phyloP scores from a whole-genome alignment of 2,329 filamentous ascomycete species.

The Colletotrichum musae region DNA sequence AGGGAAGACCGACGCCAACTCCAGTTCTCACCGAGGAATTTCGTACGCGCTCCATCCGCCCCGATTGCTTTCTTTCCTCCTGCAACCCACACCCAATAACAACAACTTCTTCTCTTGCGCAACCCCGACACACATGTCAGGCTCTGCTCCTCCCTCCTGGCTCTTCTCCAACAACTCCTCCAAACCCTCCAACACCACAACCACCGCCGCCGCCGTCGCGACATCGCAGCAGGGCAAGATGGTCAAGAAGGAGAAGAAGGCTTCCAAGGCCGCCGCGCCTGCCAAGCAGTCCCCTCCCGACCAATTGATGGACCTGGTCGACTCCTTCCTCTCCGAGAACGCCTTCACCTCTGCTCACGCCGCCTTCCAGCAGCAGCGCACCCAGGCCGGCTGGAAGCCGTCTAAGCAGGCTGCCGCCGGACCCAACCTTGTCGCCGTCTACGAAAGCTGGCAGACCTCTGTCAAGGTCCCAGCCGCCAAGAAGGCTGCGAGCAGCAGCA shows the following conservation, averaged over 20 bases:
- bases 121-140: constrained; percentile 50
- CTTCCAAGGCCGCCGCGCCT: constrained; percentile 37
- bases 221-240: constrained; percentile 46
- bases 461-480: constrained; percentile 42
- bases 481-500: constrained; percentile 40
- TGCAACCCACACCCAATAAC: too few relatives aligned
- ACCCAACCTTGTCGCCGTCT: constrained; percentile 61
- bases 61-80: constrained; percentile 11
- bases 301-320: constrained; percentile 77
- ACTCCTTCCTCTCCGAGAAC: constrained; percentile 75
- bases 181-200: constrained; percentile 40
- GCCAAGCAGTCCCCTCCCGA: constrained; percentile 61
- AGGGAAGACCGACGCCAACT: constrained; percentile 31
- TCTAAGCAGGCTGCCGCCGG: constrained; percentile 46
- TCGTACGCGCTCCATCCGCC: not conserved
- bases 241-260: constrained; percentile 51
- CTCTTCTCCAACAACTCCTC: constrained; percentile 59
- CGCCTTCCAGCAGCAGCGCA: constrained; percentile 75
- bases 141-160: constrained; percentile 56
- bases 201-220: constrained; percentile 21
- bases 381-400: constrained; percentile 64
- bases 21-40: constrained; percentile 29
- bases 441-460: constrained; percentile 63
- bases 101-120: too few relatives aligned
- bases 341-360: constrained; percentile 74